Evolutionary conservation across 768 basidiomycete genomes (phyloP), one percentile per base, ranked within the genome.

Genomic region (Thelephora ganbajun): DNA sequence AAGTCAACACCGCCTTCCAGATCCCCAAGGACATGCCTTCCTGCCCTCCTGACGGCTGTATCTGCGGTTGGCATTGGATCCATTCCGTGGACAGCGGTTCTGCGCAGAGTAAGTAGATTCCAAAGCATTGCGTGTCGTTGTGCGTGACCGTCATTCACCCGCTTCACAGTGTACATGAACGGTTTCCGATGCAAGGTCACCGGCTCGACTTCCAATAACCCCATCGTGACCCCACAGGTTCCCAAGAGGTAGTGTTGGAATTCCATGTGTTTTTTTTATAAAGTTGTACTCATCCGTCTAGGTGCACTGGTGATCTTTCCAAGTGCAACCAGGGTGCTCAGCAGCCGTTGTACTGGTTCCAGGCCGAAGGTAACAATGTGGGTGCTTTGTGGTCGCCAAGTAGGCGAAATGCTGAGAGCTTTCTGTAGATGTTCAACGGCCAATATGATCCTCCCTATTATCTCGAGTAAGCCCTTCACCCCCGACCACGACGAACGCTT

Each of bases 1-100:
- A 52, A 39, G 53, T 63, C 30, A 52, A 63, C 51, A 71, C 67
- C 20, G 54, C 52, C 41, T 74, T 71, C 53, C 46, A 59, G n/a
- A 59, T 74, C 33, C 73, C 72, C 5, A 59, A 56, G 2, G 53
- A 61, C 6, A 62, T 74, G 59, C 72, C 72, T 5, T 48, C 62
- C 14, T 74, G 72, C 51, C 67, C 69, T 2, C 47, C 61, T 3
- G 69, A 59, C 12, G 64, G 61, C n/a, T 74, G 72, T 55, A 58
- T 62, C 47, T 73, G 72, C 57, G 61, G 68, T 19, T 69, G 61
- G 61, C 59, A 59, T 58, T 70, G 69, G 69, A 62, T 64, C 7
- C 67, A 70, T 51, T 54, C 50, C 14, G 53, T 61, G 23, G 61
- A 66, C 35, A 63, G 60, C 19, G 66, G 66, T 16, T 43, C 59